Evolutionary conservation across 2,329 filamentous ascomycete species (phyloP).

Genomic region (Aspergillus ruber): DNA sequence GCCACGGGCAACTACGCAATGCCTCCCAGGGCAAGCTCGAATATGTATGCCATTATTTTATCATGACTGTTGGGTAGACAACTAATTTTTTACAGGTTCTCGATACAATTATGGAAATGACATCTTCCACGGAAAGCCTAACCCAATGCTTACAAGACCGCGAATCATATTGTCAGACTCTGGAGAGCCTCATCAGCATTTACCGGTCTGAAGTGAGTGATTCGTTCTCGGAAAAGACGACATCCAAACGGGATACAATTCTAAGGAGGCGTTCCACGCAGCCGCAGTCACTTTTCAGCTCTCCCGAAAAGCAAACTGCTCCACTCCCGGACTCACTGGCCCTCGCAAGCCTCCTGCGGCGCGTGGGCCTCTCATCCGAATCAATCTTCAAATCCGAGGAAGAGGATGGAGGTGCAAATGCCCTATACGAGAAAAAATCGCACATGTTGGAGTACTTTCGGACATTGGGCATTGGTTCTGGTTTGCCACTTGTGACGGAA

Average conservation of each 20-base stretch:
- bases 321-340: conserved; percentile 16
- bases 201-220: conserved; percentile 27
- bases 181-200: conserved; percentile 24
- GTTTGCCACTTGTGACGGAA: conserved; percentile 24
- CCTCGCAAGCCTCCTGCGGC: conserved; percentile 27
- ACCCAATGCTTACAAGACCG: conserved; percentile 23
- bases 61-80: neutral
- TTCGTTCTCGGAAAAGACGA: conserved; percentile 13
- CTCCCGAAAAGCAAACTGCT: conserved; percentile 8
- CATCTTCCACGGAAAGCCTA: conserved; percentile 22
- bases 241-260: conserved; percentile 21
- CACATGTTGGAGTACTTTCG: conserved; percentile 22
- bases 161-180: conserved; percentile 29
- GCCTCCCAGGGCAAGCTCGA: conserved; percentile 29
- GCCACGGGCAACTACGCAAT: conserved; percentile 23
- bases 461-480: conserved; percentile 21
- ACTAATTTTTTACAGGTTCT: conserved; percentile 22
- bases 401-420: conserved; percentile 10
- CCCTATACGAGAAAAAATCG: conserved; percentile 24
- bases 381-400: conserved; percentile 19
- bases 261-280: conserved; percentile 21
- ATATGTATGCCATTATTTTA: conserved; percentile 18
- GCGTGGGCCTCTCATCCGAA: conserved; percentile 25
- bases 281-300: conserved; percentile 10
- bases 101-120: conserved; percentile 29